Evolutionary conservation across 768 basidiomycete species (phyloP).

Genomic region (Crepidotus variabilis): DNA sequence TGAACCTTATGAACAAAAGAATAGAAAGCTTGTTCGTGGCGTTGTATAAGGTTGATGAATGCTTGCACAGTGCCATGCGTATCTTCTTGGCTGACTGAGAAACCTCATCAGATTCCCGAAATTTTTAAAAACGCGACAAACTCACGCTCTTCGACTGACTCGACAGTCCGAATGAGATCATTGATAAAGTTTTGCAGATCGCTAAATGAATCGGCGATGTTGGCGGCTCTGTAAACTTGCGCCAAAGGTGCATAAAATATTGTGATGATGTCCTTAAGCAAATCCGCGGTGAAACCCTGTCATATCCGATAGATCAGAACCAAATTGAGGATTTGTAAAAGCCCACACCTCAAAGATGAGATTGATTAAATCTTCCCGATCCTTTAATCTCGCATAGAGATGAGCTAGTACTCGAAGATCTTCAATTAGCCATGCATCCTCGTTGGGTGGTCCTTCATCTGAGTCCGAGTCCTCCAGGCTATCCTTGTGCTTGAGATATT

Average conservation of each 20-base stretch:
- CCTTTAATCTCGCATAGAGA: slow-evolving; percentile 75
- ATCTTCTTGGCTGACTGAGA: slow-evolving; percentile 75
- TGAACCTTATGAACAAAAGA: slow-evolving; percentile 98
- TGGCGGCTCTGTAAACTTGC: slow-evolving; percentile 96
- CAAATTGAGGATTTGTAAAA: not conserved
- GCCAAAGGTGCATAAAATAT: slow-evolving; percentile 97
- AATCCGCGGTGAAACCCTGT: slow-evolving; percentile 90
- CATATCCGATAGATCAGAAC: not conserved
- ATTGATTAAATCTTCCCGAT: slow-evolving; percentile 89
- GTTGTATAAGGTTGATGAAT: slow-evolving; percentile 89
- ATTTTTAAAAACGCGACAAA: slow-evolving; percentile 10
- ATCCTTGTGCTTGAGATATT: slow-evolving; percentile 64
- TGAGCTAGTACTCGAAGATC: slow-evolving; percentile 80
- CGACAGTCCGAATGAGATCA: slow-evolving; percentile 93
- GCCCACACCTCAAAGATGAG: slow-evolving; percentile 85
- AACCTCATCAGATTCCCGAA: not conserved
- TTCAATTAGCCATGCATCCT: slow-evolving; percentile 96
- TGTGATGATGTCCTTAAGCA: slow-evolving; percentile 97
- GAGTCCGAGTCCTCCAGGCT: slow-evolving; percentile 80
- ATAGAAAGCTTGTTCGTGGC: slow-evolving; percentile 96
- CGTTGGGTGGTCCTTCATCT: slow-evolving; percentile 89
- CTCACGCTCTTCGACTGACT: slow-evolving; percentile 85
- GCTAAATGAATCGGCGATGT: slow-evolving; percentile 88
- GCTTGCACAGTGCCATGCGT: slow-evolving; percentile 84
- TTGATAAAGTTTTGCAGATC: slow-evolving; percentile 94